These are phyloP conservation scores for Odonthalia washingtoniensis DNA, from an alignment of 31 red algal species.

Conservation along the genomic window DNA sequence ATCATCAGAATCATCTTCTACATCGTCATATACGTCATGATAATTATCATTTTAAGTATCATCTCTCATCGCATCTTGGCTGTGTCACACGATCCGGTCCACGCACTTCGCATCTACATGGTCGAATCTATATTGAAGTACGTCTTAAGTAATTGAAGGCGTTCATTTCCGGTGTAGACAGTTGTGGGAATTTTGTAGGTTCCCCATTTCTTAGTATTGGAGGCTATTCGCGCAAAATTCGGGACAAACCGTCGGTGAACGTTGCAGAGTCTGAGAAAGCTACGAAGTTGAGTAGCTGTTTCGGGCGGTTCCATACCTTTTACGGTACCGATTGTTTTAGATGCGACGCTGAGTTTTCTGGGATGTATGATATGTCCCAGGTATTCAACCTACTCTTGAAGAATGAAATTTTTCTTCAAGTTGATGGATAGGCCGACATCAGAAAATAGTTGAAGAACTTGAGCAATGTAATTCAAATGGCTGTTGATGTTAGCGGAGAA, in stretches of 20 bases:
- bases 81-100: too few relatives aligned
- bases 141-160: not conserved
- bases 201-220: too few relatives aligned
- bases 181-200: not conserved
- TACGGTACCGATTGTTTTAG: not conserved
- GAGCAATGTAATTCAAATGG: constrained; percentile 20
- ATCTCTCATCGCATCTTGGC: too few relatives aligned
- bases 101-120: too few relatives aligned
- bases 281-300: not conserved
- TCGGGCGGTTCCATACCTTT: not conserved
- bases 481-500: too few relatives aligned
- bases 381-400: constrained; percentile 1
- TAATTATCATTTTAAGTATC: too few relatives aligned
- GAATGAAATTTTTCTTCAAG: constrained; percentile 32
- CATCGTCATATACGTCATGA: too few relatives aligned
- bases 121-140: not conserved
- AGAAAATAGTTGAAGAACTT: constrained; percentile 10
- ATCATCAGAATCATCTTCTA: too few relatives aligned
- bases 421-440: constrained; percentile 36
- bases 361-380: constrained; percentile 26
- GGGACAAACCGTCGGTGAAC: too few relatives aligned
- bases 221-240: too few relatives aligned
- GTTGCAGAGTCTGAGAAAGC: too few relatives aligned
- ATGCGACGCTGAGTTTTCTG: too few relatives aligned
- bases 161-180: constrained; percentile 20